A percentile compares a stretch with the other conserved stretches of the same genome.
Conservation (phyloP, 345 rosid genomes). For the Boechera divaricarpa region DNA sequence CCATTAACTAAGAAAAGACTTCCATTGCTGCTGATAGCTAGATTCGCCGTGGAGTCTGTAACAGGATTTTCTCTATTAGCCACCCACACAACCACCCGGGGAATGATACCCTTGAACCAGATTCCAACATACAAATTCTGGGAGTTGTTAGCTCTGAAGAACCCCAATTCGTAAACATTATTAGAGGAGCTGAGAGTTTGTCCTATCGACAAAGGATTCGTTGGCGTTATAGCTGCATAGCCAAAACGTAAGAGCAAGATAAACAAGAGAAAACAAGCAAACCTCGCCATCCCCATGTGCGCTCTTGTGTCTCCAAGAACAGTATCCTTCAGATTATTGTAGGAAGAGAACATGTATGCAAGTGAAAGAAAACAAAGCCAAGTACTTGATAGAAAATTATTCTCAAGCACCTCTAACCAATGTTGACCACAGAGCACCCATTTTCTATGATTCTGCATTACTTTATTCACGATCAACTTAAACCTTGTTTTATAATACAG, state of each 20-base stretch:
- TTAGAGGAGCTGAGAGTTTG: slow-evolving; percentile 41
- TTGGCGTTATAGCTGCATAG: background rate
- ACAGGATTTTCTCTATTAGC: slow-evolving; percentile 54
- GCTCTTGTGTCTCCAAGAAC: background rate
- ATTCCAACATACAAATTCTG: slow-evolving; percentile 45
- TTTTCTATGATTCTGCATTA: slow-evolving; percentile 20
- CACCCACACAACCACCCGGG: slow-evolving; percentile 49
- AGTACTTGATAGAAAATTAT: background rate
- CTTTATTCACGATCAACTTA: slow-evolving; percentile 29
- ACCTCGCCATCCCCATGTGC: background rate
- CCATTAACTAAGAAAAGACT: slow-evolving; percentile 30
- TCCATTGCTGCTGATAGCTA: slow-evolving; percentile 39
- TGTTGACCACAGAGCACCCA: slow-evolving; percentile 9
- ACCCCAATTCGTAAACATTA: slow-evolving; percentile 44
- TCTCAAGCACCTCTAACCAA: background rate
- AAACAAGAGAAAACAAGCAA: slow-evolving; percentile 1
- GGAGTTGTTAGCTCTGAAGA: slow-evolving; percentile 36
- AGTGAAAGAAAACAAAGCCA: slow-evolving; percentile 5
- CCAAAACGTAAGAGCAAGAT: background rate
- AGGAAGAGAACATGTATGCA: background rate
- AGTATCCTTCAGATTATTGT: slow-evolving; percentile 9
- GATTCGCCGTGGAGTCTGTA: slow-evolving; percentile 21
- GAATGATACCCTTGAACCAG: slow-evolving; percentile 43
- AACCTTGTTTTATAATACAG: slow-evolving; percentile 7
- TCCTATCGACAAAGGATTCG: slow-evolving; percentile 31